Base-by-base conservation (phyloP, 2,329 filamentous ascomycete genomes). In the Fusarium ramigenum region DNA sequence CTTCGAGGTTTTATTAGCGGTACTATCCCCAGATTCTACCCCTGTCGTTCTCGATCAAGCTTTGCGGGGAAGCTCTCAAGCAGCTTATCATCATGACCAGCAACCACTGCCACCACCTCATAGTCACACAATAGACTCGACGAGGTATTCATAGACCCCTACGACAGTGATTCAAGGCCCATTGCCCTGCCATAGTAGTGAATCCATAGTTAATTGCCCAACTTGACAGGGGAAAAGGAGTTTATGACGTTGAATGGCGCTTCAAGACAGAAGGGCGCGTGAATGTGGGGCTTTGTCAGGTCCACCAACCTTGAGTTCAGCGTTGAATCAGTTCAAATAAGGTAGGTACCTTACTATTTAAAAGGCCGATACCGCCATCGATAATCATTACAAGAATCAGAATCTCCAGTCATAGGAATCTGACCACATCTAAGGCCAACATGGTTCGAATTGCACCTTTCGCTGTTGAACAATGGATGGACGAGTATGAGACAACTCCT, bases 391-490 rank as follows among this genome's bases (percentile, higher is more conserved):
- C 32, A 34, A 28, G 44, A 39, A 30, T 18, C 32, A 15, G 36
- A 44, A 40, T 34, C n/a, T 30, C 52, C 14, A 58, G 28, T 23
- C 43, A 21, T 9, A 40, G 16, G 15, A 28, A 14, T 18, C 19
- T n/a, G 15, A 30, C 36, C 25, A 40, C 8, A 14, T n/a, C 23
- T 7, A 53, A 28, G 14, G 50, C 25, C 18, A 62, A 60, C 12
- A 90, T 91, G 88, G 88, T 90, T 39, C 83, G 86, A 54, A 87
- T 93, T 70, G 83, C 86, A 25, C 85, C 72, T 2, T 94, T 94
- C 78, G 87, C 88, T 21, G 93, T 96, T 14, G 94, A 97, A 83
- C 82, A 90, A 81, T 92, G 90, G 90, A 91, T 92, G 88, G 87
- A 90, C 80, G 82, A 84, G 61, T 89, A 90, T 72, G 88, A 91